Evolutionary conservation across 2,329 filamentous ascomycete species (phyloP).

Genomic region (Coniochaeta prunicola): DNA sequence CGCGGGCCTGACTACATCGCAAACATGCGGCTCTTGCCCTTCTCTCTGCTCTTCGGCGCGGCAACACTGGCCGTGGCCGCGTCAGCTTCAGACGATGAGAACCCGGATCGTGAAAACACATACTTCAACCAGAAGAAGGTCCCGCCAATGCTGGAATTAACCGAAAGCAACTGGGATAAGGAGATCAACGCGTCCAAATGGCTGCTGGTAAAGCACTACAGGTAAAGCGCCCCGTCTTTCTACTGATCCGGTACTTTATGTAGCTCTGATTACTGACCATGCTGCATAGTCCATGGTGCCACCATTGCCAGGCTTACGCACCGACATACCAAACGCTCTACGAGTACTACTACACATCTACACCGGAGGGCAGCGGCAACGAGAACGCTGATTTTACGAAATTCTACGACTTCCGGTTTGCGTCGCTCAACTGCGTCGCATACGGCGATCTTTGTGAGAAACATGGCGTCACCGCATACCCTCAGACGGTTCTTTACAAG

Average conservation of each 20-base stretch:
- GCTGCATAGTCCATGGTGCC: conserved; percentile 45
- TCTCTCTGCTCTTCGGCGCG: conserved; percentile 40
- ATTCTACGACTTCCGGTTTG: conserved; percentile 88
- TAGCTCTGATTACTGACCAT: conserved; percentile 12
- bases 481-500: conserved; percentile 73
- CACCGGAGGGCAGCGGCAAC: conserved; percentile 53
- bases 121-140: conserved; percentile 61
- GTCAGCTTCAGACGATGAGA: conserved; percentile 26
- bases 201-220: conserved; percentile 58
- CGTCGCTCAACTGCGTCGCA: conserved; percentile 75
- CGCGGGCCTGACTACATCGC: conserved; percentile 2
- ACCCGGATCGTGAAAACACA: conserved; percentile 34
- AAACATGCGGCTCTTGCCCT: conserved; percentile 35
- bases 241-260: not conserved
- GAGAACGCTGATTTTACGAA: conserved; percentile 58
- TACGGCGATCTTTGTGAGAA: conserved; percentile 70
- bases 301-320: conserved; percentile 71
- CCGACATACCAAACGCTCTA: conserved; percentile 88
- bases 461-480: conserved; percentile 62
- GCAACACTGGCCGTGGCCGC: conserved; percentile 30
- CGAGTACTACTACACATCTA: conserved; percentile 89
- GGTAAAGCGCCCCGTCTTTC: conserved; percentile 34
- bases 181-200: conserved; percentile 47
- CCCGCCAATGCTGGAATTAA: conserved; percentile 56
- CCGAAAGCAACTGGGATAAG: conserved; percentile 47